Evolutionary conservation across 208 protist species (phyloP).

Genomic region (Borovskyia barvae): DNA sequence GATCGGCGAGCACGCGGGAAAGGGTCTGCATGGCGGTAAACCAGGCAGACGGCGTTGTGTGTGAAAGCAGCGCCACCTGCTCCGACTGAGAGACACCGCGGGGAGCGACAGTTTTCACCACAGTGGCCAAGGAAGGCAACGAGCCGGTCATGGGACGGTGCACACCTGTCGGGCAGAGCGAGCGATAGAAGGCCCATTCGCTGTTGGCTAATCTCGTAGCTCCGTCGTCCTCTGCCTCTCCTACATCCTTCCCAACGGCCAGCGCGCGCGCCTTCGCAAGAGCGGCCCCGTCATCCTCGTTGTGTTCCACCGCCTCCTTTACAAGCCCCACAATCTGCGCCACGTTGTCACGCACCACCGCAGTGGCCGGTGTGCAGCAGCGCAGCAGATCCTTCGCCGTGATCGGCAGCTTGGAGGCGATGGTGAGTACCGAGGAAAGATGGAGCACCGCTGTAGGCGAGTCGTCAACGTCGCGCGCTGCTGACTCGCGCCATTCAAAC

Average conservation of each 20-base stretch:
- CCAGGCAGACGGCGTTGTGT: constrained; percentile 50
- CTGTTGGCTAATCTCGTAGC: constrained; percentile 1
- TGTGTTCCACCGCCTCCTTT: constrained; percentile 30
- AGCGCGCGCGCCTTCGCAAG: background rate
- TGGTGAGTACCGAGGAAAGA: constrained; percentile 67
- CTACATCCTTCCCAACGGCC: background rate
- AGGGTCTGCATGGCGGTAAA: constrained; percentile 54
- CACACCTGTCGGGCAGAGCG: constrained; percentile 30
- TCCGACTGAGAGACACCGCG: constrained; percentile 1
- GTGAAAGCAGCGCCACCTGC: constrained; percentile 3
- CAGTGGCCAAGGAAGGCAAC: constrained; percentile 57
- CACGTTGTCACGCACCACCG: constrained; percentile 57
- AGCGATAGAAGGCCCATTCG: constrained; percentile 19
- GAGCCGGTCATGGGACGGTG: constrained; percentile 82
- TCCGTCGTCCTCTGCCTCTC: background rate
- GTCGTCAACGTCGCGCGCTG: constrained; percentile 79
- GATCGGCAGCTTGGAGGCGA: constrained; percentile 81
- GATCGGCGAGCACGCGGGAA: constrained; percentile 28
- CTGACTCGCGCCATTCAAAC: constrained; percentile 85
- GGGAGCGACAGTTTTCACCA: constrained; percentile 11
- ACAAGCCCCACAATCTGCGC: constrained; percentile 64
- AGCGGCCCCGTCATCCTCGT: constrained; percentile 5
- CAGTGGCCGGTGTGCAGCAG: constrained; percentile 77
- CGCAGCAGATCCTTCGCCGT: constrained; percentile 67
- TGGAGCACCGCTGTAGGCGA: constrained; percentile 81